These are phyloP conservation scores for Excoecaria agallocha DNA, from an alignment of 345 rosid genomes.

Conservation along the genomic window DNA sequence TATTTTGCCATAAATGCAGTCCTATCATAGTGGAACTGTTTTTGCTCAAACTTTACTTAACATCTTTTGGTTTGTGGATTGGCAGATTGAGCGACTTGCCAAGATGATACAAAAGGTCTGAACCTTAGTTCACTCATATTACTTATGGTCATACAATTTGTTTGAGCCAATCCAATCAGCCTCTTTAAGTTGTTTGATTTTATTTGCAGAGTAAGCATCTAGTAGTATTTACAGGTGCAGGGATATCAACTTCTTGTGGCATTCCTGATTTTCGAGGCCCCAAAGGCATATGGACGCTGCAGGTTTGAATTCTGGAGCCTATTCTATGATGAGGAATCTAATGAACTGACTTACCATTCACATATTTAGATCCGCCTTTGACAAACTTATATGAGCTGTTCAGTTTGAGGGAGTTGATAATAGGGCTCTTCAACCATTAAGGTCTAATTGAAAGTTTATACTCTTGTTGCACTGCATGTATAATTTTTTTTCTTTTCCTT, in stretches of 20 bases:
- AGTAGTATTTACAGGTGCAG: conserved; percentile 96
- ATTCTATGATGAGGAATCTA: not conserved
- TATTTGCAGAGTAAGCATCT: conserved; percentile 97
- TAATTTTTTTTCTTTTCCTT: not conserved
- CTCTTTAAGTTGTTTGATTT: not conserved
- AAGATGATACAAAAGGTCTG: conserved; percentile 36
- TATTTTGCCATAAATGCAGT: too few species aligned
- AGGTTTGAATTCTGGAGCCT: conserved; percentile 42
- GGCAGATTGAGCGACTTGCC: conserved; percentile 32
- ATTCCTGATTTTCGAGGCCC: conserved; percentile 99
- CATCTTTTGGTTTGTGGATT: conserved; percentile 8
- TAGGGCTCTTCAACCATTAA: not conserved
- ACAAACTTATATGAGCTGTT: not conserved
- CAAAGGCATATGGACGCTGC: conserved; percentile 94
- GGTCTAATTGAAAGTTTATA: not conserved
- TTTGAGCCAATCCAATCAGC: not conserved
- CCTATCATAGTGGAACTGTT: too few species aligned
- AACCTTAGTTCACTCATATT: not conserved
- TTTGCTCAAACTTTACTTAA: too few species aligned
- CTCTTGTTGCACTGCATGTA: not conserved
- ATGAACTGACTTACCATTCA: not conserved
- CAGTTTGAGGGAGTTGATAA: not conserved
- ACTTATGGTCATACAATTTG: not conserved
- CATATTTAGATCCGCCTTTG: not conserved
- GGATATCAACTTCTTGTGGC: conserved; percentile 96